Base-by-base conservation (phyloP, 2,329 filamentous ascomycete species). In the Microcera coccophila region DNA sequence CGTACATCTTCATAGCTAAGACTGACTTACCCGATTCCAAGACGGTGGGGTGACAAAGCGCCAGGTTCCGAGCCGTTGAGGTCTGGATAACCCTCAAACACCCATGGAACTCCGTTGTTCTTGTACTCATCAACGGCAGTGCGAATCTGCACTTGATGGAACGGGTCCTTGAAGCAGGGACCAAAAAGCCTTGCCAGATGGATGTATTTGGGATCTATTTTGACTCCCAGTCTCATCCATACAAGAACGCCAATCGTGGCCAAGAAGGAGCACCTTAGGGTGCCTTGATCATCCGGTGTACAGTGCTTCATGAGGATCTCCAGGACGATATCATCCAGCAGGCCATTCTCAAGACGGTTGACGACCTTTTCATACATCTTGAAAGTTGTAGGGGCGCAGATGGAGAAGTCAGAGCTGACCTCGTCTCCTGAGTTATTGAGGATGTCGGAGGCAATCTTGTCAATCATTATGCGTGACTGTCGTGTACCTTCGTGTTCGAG, bases 101-200 rank as follows among this genome's bases (percentile, higher is more conserved):
- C 2, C 41, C 41, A 43, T n/a, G 29, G 29, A 4, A 18, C 39
- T 1, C 36, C 36, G n/a, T 41, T 14, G 21, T 39, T 39, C 41
- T 39, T 39, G 29, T 43, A 43, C 29, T 43, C 41, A 7, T 39
- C 16, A 17, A 38, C 28, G 2, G 41, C 41, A 14, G 41, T 39
- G 18, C 31, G 28, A 10, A 39, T 20, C 28, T 43, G 41, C 4
- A 43, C 15, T n/a, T 43, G 41, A 21, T 43, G 36, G 12, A 43
- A 43, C 11, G 36, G 34, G 4, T 34, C 32, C 16, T 26, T 26
- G 16, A 42, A 26, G 26, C 29, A 19, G 3, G 11, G 32, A 2
- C 22, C 38, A 20, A 31, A 42, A 3, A 29, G n/a, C 5, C 29
- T 28, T 19, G 20, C 22, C 14, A 31, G 26, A 1, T 38, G 18